Evolutionary conservation across 23 red algal species (phyloP).

Genomic region (Porphyridium purpureum): DNA sequence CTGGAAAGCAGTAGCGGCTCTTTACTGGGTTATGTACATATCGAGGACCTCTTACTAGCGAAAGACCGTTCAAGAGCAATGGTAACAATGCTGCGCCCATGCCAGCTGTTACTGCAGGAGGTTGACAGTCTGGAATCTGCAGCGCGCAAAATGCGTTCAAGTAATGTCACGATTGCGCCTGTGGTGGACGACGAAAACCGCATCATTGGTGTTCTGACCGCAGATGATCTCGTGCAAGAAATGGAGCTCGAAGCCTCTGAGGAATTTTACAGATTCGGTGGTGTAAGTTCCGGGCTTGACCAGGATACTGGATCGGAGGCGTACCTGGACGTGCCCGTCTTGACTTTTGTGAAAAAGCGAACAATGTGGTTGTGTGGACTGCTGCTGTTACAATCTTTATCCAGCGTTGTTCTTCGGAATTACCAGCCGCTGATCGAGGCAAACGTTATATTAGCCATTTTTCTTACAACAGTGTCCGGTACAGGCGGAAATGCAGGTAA

Average conservation of each 20-base stretch:
- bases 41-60: slow-evolving; percentile 6
- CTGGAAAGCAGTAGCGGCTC: no score
- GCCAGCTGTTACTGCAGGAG: not conserved
- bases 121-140: slow-evolving; percentile 1
- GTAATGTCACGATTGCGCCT: slow-evolving; percentile 7
- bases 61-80: not conserved
- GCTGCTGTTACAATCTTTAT: slow-evolving; percentile 26
- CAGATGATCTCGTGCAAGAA: slow-evolving; percentile 25
- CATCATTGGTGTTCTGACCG: slow-evolving; percentile 16
- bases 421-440: slow-evolving; percentile 23
- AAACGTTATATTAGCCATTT: slow-evolving; percentile 26
- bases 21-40: slow-evolving; percentile 10
- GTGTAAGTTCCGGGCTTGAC: not conserved
- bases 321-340: not conserved
- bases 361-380: slow-evolving; percentile 15
- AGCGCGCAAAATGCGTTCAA: not conserved
- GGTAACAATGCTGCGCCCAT: not conserved
- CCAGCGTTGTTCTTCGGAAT: slow-evolving; percentile 10
- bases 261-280: slow-evolving; percentile 17
- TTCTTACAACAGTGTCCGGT: slow-evolving; percentile 28
- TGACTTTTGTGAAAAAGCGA: not conserved
- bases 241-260: slow-evolving; percentile 39
- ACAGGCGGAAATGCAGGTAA: slow-evolving; percentile 39
- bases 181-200: slow-evolving; percentile 17
- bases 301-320: not conserved